Conservation (phyloP, 2,329 filamentous ascomycete species). For the Parastagonospora avenae region DNA sequence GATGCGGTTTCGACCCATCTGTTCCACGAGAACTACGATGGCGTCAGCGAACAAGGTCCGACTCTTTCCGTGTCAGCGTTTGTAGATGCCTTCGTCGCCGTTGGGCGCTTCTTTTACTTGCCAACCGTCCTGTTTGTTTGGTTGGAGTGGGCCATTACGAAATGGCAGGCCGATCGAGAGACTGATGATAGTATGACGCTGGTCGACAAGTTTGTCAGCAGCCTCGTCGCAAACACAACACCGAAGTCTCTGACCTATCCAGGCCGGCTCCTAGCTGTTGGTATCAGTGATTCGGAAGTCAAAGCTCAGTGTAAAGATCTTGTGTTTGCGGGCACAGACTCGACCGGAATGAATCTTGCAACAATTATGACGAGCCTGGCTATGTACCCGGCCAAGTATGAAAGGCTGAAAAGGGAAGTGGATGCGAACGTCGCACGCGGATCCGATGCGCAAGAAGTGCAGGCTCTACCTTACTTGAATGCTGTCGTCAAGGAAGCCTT, state of each 20-base stretch:
- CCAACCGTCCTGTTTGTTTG: slow-evolving; percentile 50
- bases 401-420: slow-evolving; percentile 27
- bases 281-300: slow-evolving; percentile 52
- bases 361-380: slow-evolving; percentile 25
- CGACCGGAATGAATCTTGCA: slow-evolving; percentile 35
- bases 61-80: slow-evolving; percentile 53
- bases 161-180: slow-evolving; percentile 41
- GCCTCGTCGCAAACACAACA: slow-evolving; percentile 45
- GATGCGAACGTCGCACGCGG: slow-evolving; percentile 14
- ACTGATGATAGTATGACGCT: slow-evolving; percentile 43
- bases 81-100: slow-evolving; percentile 61
- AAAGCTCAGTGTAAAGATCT: slow-evolving; percentile 60
- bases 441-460: slow-evolving; percentile 15
- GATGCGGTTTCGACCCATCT: slow-evolving; percentile 62
- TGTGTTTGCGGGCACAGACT: slow-evolving; percentile 39
- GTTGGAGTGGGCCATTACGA: slow-evolving; percentile 46
- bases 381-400: slow-evolving; percentile 25
- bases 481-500: slow-evolving; percentile 55
- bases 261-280: slow-evolving; percentile 52
- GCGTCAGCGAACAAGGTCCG: slow-evolving; percentile 45
- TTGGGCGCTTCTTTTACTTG: slow-evolving; percentile 61
- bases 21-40: slow-evolving; percentile 58
- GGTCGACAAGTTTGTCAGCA: slow-evolving; percentile 52
- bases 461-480: slow-evolving; percentile 51
- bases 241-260: slow-evolving; percentile 53